phyloP scores from a whole-genome alignment of 306 rosid species.

The Mimosa bimucronata region DNA sequence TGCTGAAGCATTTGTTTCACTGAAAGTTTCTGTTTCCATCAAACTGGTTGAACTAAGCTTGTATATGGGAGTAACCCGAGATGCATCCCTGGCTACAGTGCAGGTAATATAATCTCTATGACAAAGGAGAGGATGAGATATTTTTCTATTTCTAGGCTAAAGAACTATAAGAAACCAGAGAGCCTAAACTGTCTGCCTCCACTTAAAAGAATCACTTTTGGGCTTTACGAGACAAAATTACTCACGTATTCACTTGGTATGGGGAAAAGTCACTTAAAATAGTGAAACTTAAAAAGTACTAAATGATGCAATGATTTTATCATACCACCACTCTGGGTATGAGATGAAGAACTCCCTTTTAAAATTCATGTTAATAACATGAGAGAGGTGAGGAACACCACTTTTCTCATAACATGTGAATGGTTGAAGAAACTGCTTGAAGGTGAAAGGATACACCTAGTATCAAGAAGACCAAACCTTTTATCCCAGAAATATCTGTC shows the following conservation, averaged over 20 bases:
- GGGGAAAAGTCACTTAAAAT: not conserved
- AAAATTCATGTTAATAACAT: constrained; percentile 29
- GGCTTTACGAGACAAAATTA: not conserved
- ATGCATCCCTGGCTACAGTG: constrained; percentile 84
- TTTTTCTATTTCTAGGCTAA: constrained; percentile 2
- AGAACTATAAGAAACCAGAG: not conserved
- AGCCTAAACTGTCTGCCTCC: not conserved
- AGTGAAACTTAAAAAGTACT: not conserved
- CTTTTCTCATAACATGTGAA: constrained; percentile 6
- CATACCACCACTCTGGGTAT: not conserved
- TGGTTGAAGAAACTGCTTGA: not conserved
- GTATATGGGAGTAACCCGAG: constrained; percentile 69
- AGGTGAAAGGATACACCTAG: not conserved
- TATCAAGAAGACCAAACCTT: not conserved
- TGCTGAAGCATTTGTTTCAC: constrained; percentile 53
- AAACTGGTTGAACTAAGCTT: constrained; percentile 81
- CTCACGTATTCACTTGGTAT: not conserved
- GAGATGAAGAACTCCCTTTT: constrained; percentile 5
- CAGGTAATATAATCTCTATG: constrained; percentile 61
- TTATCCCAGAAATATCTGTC: not conserved
- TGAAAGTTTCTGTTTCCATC: constrained; percentile 67
- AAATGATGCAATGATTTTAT: not conserved
- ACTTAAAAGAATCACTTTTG: not conserved
- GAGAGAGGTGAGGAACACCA: constrained; percentile 14
- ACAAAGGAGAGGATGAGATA: not conserved